Evolutionary conservation across 2,329 filamentous ascomycete species (phyloP).

Genomic region (Beauveria pseudobassiana): DNA sequence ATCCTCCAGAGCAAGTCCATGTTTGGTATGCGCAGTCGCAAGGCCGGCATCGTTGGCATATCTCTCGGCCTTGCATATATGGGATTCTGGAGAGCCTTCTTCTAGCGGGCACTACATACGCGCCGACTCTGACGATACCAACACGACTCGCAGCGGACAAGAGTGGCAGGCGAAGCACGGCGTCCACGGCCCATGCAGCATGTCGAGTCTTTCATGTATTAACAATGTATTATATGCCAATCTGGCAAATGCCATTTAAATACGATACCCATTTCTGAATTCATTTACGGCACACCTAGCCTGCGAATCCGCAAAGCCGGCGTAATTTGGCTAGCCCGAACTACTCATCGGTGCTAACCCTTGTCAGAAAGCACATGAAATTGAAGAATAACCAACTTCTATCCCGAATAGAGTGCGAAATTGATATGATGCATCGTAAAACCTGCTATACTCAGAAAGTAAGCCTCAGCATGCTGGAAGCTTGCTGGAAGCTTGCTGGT

Average conservation of each 20-base stretch:
- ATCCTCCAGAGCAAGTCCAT: constrained; percentile 63
- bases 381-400: background rate
- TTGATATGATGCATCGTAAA: background rate
- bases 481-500: background rate
- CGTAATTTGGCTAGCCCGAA: too few species aligned
- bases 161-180: background rate
- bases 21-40: constrained; percentile 65
- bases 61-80: constrained; percentile 61
- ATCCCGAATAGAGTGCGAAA: too few species aligned
- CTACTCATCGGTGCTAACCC: too few species aligned
- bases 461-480: background rate
- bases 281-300: background rate
- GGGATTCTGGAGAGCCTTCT: constrained; percentile 61
- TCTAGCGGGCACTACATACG: constrained; percentile 28
- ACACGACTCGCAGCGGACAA: background rate
- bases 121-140: background rate
- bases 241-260: background rate
- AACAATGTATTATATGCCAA: background rate
- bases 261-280: constrained; percentile 6
- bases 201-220: too few species aligned
- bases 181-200: background rate
- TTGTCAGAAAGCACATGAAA: too few species aligned
- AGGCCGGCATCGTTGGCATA: constrained; percentile 58
- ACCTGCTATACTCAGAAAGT: background rate
- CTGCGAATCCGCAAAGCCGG: too few species aligned